phyloP scores from a whole-genome alignment of 495 filamentous ascomycete genomes.

The Podospora didyma region DNA sequence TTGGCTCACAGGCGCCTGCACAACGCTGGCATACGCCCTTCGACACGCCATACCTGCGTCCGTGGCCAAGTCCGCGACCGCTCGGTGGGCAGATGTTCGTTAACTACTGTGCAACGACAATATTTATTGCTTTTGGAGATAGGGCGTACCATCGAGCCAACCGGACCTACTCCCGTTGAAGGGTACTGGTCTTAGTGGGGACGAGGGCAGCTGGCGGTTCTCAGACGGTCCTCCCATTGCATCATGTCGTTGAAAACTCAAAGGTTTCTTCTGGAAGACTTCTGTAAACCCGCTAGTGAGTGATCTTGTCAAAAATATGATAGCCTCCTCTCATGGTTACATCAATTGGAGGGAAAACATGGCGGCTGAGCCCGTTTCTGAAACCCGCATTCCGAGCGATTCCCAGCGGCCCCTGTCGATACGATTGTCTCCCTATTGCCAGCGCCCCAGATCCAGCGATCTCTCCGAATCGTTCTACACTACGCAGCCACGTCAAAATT shows the following conservation, averaged over 20 bases:
- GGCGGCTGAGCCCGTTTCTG: neutral
- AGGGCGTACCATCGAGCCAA: too few relatives aligned
- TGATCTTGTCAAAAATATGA: neutral
- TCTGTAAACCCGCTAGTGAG: neutral
- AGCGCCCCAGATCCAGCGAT: neutral
- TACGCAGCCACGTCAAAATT: neutral
- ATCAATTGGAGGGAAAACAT: neutral
- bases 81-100: too few relatives aligned
- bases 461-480: neutral
- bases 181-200: too few relatives aligned
- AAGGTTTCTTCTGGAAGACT: neutral
- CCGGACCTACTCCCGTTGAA: too few relatives aligned
- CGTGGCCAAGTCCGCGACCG: too few relatives aligned
- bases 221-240: too few relatives aligned
- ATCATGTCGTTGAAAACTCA: neutral
- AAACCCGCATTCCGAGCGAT: neutral
- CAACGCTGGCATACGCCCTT: too few relatives aligned
- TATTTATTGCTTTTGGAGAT: too few relatives aligned
- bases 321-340: neutral
- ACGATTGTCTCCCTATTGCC: neutral
- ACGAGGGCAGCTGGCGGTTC: too few relatives aligned
- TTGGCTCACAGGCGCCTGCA: too few relatives aligned
- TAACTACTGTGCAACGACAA: too few relatives aligned
- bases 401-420: conserved; percentile 1
- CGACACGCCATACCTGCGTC: too few relatives aligned